phyloP scores from a whole-genome alignment of 345 rosid genomes.

The Anastatica hierochuntica region DNA sequence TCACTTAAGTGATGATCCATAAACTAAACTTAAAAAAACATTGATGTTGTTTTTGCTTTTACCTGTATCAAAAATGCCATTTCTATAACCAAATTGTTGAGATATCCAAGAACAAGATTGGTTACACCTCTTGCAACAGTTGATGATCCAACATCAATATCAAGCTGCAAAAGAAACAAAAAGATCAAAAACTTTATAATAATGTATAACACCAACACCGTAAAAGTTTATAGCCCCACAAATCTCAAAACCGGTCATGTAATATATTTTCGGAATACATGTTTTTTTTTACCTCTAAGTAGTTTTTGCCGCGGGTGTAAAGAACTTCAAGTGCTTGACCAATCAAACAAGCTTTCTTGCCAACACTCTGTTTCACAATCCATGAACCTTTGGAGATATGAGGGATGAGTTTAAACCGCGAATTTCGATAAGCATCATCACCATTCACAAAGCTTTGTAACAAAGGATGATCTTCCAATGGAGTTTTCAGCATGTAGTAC shows the following conservation, averaged over 20 bases:
- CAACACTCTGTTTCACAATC: constrained; percentile 94
- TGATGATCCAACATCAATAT: constrained; percentile 80
- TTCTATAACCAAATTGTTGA: constrained; percentile 76
- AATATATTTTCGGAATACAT: background rate
- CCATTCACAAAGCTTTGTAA: constrained; percentile 76
- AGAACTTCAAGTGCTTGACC: constrained; percentile 65
- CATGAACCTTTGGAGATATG: constrained; percentile 94
- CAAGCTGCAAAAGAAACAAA: constrained; percentile 37
- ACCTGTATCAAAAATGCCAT: constrained; percentile 94
- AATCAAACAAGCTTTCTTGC: constrained; percentile 75
- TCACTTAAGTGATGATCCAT: too few species aligned
- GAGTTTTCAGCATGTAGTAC: constrained; percentile 65
- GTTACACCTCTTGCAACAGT: constrained; percentile 80
- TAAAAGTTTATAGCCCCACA: too few species aligned
- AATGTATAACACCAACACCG: too few species aligned
- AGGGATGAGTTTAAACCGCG: constrained; percentile 93
- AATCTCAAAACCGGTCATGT: too few species aligned
- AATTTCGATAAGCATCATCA: constrained; percentile 78
- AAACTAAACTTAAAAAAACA: background rate
- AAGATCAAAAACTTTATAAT: too few species aligned
- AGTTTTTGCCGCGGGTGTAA: constrained; percentile 63
- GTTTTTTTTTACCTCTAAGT: constrained; percentile 55
- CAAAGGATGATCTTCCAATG: constrained; percentile 61
- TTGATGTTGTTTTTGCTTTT: too few species aligned
- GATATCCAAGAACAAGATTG: constrained; percentile 74